Conservation (phyloP, 2,329 filamentous ascomycete genomes). For the Aspergillus ruber region DNA sequence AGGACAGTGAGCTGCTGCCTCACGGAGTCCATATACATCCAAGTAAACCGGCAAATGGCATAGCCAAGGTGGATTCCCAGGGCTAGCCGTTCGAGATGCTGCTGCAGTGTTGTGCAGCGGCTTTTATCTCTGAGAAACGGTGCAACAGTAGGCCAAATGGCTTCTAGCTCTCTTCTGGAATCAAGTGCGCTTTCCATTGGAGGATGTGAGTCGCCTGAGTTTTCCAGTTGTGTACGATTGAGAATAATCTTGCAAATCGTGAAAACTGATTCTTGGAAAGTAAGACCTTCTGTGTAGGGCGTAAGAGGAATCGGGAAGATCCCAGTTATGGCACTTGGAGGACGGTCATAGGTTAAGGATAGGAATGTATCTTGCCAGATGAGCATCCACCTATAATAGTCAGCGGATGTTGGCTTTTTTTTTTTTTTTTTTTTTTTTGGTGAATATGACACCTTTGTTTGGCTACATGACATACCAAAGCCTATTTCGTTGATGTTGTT, state of each 20-base stretch:
- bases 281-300: constrained; percentile 2
- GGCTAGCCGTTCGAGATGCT: constrained; percentile 14
- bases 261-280: constrained; percentile 12
- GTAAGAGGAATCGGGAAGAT: constrained; percentile 7
- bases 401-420: not conserved
- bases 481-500: constrained; percentile 4
- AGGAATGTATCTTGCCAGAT: constrained; percentile 19
- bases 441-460: not conserved
- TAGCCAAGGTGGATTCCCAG: constrained; percentile 14
- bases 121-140: constrained; percentile 8
- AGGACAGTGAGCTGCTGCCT: not conserved
- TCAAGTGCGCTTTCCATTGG: not conserved
- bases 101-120: constrained; percentile 10
- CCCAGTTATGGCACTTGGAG: constrained; percentile 9
- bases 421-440: no score
- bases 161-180: constrained; percentile 3
- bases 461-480: constrained; percentile 5
- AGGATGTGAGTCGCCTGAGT: not conserved
- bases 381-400: constrained; percentile 12
- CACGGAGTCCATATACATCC: constrained; percentile 5
- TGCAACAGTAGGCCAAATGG: constrained; percentile 3
- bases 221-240: constrained; percentile 5
- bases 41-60: constrained; percentile 9
- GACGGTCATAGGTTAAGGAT: constrained; percentile 18
- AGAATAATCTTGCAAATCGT: constrained; percentile 11